Base-by-base conservation (phyloP, 2,329 filamentous ascomycete species). In the Claviceps fusiformis region DNA sequence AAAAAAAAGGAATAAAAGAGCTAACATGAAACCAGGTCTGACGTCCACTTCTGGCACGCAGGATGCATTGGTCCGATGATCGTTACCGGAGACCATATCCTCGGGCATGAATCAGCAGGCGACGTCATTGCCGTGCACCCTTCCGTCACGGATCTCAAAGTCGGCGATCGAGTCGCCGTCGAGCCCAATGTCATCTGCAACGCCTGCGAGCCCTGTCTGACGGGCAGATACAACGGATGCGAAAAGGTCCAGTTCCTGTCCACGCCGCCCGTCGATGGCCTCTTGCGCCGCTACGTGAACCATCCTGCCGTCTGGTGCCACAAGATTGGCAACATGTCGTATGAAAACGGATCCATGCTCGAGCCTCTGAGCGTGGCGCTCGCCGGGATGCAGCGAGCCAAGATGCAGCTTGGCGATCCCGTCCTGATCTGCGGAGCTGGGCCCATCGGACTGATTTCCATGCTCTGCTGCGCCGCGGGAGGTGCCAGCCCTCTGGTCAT, bases 1-100 rank as follows among this genome's bases (percentile, higher is more conserved):
- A n/a, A 17, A 8, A 33, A 33, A 33, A 33, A 33, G 8, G 8
- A 33, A 8, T 5, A 24, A 13, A 3, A 15, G 17, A 13, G 48
- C 53, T 55, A 43, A 49, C 37, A 19, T 33, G 15, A n/a, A 17
- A 17, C 53, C 63, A 92, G 88, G 56, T 95, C 89, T 58, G 91
- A 96, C 71, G 85, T 97, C 55, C 92, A 97, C 74, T 97, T 97
- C 76, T 97, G 92, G 92, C 89, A 95, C 68, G 86, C 87, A 52
- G 92, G 92, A 61, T 88, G 87, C 74, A 97, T 97, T 67, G 92
- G 92, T 33, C 91, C 91, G 62, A 96, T 96, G 91, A 85, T 96
- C 59, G 92, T 97, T 50, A 80, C 80, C 62, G 87, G 80, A 65
- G 86, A 91, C 65, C 92, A 96, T 71, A 90, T 96, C 65, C 83